Evolutionary conservation across 352 stramenopile species (phyloP).

Genomic region (Thalassiosira ordinaria): DNA sequence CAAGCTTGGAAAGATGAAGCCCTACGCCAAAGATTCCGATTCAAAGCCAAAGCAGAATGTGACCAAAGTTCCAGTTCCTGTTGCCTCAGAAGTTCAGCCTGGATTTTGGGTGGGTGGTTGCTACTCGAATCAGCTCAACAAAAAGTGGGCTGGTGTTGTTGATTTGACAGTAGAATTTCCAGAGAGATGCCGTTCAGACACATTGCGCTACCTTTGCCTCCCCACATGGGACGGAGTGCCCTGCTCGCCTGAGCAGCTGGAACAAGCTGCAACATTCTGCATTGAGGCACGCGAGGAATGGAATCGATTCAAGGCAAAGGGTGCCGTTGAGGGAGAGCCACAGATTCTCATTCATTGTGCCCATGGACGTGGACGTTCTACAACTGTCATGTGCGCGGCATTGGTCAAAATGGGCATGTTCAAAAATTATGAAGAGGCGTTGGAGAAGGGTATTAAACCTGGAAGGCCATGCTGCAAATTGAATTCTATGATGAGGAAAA

Average conservation of each 20-base stretch:
- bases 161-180: slow-evolving; percentile 87
- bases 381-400: slow-evolving; percentile 85
- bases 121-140: slow-evolving; percentile 76
- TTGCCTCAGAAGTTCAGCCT: slow-evolving; percentile 80
- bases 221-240: slow-evolving; percentile 86
- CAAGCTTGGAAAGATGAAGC: slow-evolving; percentile 54
- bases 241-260: slow-evolving; percentile 69
- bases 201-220: slow-evolving; percentile 76
- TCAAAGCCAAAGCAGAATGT: slow-evolving; percentile 39
- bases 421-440: slow-evolving; percentile 79
- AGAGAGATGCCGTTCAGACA: slow-evolving; percentile 70
- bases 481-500: slow-evolving; percentile 80
- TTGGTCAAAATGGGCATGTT: slow-evolving; percentile 83
- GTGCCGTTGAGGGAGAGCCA: slow-evolving; percentile 54
- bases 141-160: slow-evolving; percentile 80
- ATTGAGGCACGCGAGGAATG: slow-evolving; percentile 63
- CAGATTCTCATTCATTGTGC: slow-evolving; percentile 73
- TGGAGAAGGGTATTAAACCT: slow-evolving; percentile 79
- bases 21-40: slow-evolving; percentile 22
- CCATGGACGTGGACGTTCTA: slow-evolving; percentile 76
- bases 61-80: slow-evolving; percentile 62
- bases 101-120: slow-evolving; percentile 85
- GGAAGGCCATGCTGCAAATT: slow-evolving; percentile 78
- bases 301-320: slow-evolving; percentile 48
- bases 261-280: slow-evolving; percentile 79